phyloP scores from a whole-genome alignment of 768 basidiomycete genomes.

The Kwoniella shandongensis region DNA sequence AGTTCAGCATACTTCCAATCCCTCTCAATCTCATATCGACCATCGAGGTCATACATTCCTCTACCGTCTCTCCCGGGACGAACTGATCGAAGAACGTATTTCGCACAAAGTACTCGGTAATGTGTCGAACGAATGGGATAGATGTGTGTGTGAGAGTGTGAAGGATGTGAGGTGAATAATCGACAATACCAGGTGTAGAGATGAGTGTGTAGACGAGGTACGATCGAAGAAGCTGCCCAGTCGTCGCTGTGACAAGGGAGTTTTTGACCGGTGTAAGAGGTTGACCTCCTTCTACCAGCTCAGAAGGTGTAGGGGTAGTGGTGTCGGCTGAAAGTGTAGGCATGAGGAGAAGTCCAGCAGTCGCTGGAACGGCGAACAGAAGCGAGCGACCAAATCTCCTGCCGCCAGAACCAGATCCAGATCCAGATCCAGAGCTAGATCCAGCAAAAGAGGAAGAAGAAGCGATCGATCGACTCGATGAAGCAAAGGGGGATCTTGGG shows the following conservation, averaged over 20 bases:
- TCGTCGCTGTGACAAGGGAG: constrained; percentile 25
- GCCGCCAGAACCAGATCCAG: constrained; percentile 2
- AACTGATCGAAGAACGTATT: constrained; percentile 88
- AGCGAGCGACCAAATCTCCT: background rate
- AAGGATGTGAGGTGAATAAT: constrained; percentile 69
- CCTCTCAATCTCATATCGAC: constrained; percentile 64
- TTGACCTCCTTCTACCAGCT: background rate
- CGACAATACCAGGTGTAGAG: constrained; percentile 73
- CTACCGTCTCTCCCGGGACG: constrained; percentile 81
- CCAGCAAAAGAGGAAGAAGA: constrained; percentile 4
- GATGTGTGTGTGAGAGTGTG: constrained; percentile 58
- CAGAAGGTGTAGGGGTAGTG: background rate
- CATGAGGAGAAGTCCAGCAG: constrained; percentile 1
- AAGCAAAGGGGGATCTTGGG: constrained; percentile 10
- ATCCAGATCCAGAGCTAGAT: background rate
- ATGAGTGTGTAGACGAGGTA: constrained; percentile 81
- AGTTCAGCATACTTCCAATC: constrained; percentile 74
- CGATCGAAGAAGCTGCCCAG: constrained; percentile 62
- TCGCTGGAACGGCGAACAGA: constrained; percentile 4
- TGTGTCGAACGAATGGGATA: constrained; percentile 61
- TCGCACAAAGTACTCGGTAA: constrained; percentile 70
- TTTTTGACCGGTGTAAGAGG: background rate
- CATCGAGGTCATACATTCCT: constrained; percentile 67
- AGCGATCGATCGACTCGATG: background rate
- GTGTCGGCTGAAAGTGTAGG: constrained; percentile 10